These are phyloP conservation scores for Gymnopilus junonius DNA, from an alignment of 768 basidiomycete genomes.

Conservation along the genomic window DNA sequence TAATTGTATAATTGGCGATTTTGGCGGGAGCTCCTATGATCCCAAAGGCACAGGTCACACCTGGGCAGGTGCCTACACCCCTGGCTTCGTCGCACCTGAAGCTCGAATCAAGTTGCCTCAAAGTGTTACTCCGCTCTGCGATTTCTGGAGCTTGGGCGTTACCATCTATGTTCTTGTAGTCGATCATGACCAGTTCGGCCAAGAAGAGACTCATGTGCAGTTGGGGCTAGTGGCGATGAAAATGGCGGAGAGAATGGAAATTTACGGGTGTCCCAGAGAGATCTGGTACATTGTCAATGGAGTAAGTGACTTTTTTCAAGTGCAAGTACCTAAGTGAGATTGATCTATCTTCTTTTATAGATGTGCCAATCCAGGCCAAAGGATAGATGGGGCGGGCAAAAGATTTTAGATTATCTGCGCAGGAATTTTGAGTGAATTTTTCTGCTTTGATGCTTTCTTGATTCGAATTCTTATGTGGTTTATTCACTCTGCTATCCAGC, in stretches of 20 bases:
- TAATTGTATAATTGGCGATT: slow-evolving; percentile 19
- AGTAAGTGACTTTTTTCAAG: neutral
- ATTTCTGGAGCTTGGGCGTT: neutral
- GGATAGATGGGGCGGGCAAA: neutral
- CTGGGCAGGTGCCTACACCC: neutral
- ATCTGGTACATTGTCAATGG: neutral
- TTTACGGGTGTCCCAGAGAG: neutral
- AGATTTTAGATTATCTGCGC: neutral
- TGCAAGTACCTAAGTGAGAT: neutral
- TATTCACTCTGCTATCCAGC: neutral
- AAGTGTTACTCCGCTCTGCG: neutral
- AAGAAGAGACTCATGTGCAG: neutral
- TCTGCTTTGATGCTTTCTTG: neutral
- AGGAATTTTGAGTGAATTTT: neutral
- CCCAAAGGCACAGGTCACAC: neutral
- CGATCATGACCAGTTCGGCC: neutral
- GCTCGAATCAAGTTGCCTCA: neutral
- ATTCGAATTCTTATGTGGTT: neutral
- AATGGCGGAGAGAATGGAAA: neutral
- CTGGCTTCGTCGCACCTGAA: neutral
- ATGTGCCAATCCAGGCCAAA: neutral
- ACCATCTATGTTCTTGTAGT: neutral
- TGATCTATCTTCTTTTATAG: neutral
- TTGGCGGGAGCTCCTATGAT: slow-evolving; percentile 11
- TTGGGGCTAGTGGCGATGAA: neutral